Percentiles rank a stretch among this genome's conserved stretches.
Conservation (phyloP, 371 early-diverging fungal species). For the Rhizopus stolonifer region DNA sequence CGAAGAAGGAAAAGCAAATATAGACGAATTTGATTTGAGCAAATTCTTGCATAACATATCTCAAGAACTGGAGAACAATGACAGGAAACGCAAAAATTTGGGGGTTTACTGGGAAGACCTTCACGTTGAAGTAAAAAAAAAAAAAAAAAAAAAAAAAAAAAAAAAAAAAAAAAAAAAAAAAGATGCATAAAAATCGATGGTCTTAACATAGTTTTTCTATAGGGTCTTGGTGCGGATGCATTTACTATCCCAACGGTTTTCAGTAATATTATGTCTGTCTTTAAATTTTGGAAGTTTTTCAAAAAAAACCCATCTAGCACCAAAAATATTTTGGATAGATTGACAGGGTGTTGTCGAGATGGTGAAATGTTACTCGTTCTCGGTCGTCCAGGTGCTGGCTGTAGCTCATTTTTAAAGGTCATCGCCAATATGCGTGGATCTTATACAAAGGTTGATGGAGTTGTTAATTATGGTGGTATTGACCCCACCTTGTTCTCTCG, state of each 20-base stretch:
- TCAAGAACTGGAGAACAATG: constrained; percentile 23
- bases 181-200: too few relatives aligned
- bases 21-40: constrained; percentile 21
- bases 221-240: constrained; percentile 37
- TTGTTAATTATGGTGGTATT: constrained; percentile 63
- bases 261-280: constrained; percentile 2
- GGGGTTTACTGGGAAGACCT: constrained; percentile 47
- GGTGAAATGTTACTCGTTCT: constrained; percentile 77
- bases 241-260: constrained; percentile 20
- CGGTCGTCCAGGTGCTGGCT: constrained; percentile 75
- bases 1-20: constrained; percentile 11
- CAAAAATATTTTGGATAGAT: constrained; percentile 37
- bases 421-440: constrained; percentile 61
- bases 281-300: constrained; percentile 27
- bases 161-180: too few relatives aligned
- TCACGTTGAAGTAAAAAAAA: constrained; percentile 23
- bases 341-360: constrained; percentile 48
- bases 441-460: constrained; percentile 57
- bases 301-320: constrained; percentile 26
- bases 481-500: constrained; percentile 50
- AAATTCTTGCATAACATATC: constrained; percentile 17
- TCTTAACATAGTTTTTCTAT: background rate
- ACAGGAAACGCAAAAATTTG: constrained; percentile 44
- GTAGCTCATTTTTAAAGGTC: constrained; percentile 65
- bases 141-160: background rate